Base-by-base conservation (phyloP, 805 yeast species). In the Kregervanrija fluxuum region DNA sequence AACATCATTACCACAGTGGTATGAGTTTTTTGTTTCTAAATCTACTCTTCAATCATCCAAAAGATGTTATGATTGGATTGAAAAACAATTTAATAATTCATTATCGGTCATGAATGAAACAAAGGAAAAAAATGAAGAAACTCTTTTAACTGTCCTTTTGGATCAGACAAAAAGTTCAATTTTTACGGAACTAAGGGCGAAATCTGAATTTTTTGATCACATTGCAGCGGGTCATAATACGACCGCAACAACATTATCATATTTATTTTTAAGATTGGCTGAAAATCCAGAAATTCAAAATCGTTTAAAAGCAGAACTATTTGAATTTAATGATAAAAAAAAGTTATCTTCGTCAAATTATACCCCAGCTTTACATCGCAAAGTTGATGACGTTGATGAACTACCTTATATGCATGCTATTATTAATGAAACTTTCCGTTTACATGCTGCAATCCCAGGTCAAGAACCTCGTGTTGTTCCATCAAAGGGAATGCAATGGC, bases 191-290 rank as follows among this genome's bases (percentile, higher is more conserved):
- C 3, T 30, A n/a, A 44, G 63, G 9, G 69, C 73, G 11, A 70
- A 69, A n/a, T 64, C 75, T 32, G 81, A 75, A 50, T 56, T 69
- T 28, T 70, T 74, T 38, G 90, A 82, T 54, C 86, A 82, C 56
- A 70, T 82, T 34, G 81, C 83, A 38, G 90, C 90, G 0, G 90
- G 90, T 3, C 89, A 83, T 56, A 84, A 82, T 55, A 82, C 90
- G 5, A 81, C 85, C 1, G 86, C 84, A 0, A 70, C 78, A 6
- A 78, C 80, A n/a, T 57, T 82, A 46, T 67, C 85, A 0, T 83
- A 74, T 56, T 61, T 77, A 42, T 66, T 76, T 15, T 82, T 75
- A 65, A 79, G 80, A 54, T 56, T 82, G 33, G 79, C 85, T 2
- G 64, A 77, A 46, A 65, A 77, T 50, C 47, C 52, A 5, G 56